These are phyloP conservation scores for Elaeis oleifera DNA, from an alignment of 202 grass and related monocot species.

Conservation along the genomic window DNA sequence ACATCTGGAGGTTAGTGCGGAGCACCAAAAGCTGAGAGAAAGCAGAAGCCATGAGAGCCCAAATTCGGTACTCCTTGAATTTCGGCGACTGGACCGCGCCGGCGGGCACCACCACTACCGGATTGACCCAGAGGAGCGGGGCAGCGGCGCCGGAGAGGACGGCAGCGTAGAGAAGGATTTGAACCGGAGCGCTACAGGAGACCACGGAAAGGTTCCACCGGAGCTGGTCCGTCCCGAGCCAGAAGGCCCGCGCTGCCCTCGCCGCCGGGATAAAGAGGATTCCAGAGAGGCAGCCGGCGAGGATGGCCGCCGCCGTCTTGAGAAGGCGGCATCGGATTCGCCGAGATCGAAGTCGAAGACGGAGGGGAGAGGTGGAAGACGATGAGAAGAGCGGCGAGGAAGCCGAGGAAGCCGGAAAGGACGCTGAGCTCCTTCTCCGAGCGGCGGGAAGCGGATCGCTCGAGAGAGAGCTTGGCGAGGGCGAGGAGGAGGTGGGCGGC, in stretches of 20 bases:
- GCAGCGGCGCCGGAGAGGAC: not conserved
- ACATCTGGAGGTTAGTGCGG: slow-evolving; percentile 71
- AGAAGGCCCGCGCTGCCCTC: slow-evolving; percentile 30
- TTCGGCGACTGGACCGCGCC: not conserved
- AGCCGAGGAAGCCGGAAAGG: slow-evolving; percentile 14
- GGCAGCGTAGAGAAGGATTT: not conserved
- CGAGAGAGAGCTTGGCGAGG: slow-evolving; percentile 21
- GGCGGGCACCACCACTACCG: not conserved
- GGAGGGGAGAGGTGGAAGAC: slow-evolving; percentile 37
- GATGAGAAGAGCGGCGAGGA: slow-evolving; percentile 48
- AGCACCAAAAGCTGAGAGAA: slow-evolving; percentile 57
- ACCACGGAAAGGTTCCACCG: slow-evolving; percentile 34
- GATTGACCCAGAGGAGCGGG: slow-evolving; percentile 18
- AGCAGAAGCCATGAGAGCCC: slow-evolving; percentile 12
- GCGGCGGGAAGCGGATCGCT: slow-evolving; percentile 28
- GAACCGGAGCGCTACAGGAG: slow-evolving; percentile 1
- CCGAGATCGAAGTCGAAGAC: slow-evolving; percentile 43
- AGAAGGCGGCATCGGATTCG: slow-evolving; percentile 28
- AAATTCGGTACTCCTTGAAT: slow-evolving; percentile 14
- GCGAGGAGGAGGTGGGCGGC: slow-evolving; percentile 53
- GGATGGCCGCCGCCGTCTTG: slow-evolving; percentile 14
- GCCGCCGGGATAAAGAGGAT: slow-evolving; percentile 1
- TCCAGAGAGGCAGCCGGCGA: slow-evolving; percentile 6
- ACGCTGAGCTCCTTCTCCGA: slow-evolving; percentile 15
- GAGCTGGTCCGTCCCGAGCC: slow-evolving; percentile 28